Conservation (phyloP, 1,139 yeast genomes). For the Magnusiomyces starmeri region DNA sequence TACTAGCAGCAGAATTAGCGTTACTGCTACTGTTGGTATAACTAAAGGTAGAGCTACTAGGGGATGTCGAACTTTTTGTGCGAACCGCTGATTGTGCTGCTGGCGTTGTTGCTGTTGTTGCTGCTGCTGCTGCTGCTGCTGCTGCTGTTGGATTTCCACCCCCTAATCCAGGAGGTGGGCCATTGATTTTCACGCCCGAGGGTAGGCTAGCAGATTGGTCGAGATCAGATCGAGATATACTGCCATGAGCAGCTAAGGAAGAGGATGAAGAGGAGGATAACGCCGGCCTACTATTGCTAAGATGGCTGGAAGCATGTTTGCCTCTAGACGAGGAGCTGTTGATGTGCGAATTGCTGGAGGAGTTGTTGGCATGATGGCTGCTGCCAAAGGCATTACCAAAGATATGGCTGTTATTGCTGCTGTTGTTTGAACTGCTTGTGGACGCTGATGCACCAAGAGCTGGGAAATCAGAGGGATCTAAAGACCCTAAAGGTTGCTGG, state of each 20-base stretch:
- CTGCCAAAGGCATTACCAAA: neutral
- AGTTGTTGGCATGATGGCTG: slow-evolving; percentile 7
- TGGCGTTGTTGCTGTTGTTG: neutral
- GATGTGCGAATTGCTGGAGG: slow-evolving; percentile 12
- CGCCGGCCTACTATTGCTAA: too few relatives aligned
- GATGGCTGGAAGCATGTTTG: too few relatives aligned
- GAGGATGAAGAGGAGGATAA: too few relatives aligned
- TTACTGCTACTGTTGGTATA: neutral
- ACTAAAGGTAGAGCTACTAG: too few relatives aligned
- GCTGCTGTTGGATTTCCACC: neutral
- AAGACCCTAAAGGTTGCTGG: slow-evolving; percentile 16
- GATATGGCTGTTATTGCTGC: neutral
- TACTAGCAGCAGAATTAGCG: neutral
- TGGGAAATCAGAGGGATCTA: slow-evolving; percentile 29
- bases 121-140: slow-evolving; percentile 4
- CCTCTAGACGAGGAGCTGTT: too few relatives aligned
- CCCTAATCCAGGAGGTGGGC: neutral
- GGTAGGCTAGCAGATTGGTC: too few relatives aligned
- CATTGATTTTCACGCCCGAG: too few relatives aligned
- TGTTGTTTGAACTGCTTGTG: neutral
- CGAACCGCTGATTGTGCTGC: neutral
- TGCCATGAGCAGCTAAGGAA: too few relatives aligned
- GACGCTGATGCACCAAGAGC: slow-evolving; percentile 20
- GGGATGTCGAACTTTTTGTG: too few relatives aligned
- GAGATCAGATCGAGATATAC: too few relatives aligned